Evolutionary conservation across 2,329 filamentous ascomycete genomes (phyloP), one percentile per base, ranked within the genome.

Genomic region (Lecanicillium sp.): DNA sequence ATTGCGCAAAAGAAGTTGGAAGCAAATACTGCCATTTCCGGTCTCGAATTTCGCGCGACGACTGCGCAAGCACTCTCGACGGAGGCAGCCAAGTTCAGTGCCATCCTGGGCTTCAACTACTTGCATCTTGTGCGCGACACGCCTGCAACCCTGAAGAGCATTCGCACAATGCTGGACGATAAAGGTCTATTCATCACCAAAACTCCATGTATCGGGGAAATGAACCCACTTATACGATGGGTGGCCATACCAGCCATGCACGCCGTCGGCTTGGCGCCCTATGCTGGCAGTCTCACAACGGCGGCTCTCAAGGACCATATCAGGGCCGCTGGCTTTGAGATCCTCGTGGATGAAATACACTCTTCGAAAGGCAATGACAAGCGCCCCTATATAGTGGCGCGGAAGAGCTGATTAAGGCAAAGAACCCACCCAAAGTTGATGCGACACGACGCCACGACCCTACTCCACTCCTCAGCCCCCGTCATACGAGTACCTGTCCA

Each of bases 21-120:
- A 13, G 31, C 15, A 9, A 14, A 29, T 12, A 27, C 22, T 11
- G 11, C 31, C 4, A 18, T 27, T n/a, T 17, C 22, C 4, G 17
- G 37, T 17, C 29, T 46, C n/a, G 40, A 39, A 13, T 44, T 46
- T 25, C 36, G 39, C 3, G 41, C 38, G 12, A 38, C 39, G 9
- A 41, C 32, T n/a, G 44, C 41, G 20, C 41, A 44, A n/a, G 13
- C 32, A 4, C 37, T 46, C 9, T 34, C 44, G 13, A 33, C 34
- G 12, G 42, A 46, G 34, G 28, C 29, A 9, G 10, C 29, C n/a
- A 28, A 18, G 31, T 44, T 45, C 32, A 29, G 28, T 18, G 39
- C 36, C 8, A 28, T 48, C n/a, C 40, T 48, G 4, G 46, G 38
- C 17, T 48, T 42, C 40, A 46, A 48, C 35, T 46, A 46, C 32